Percentiles rank a stretch among this genome's conserved stretches.
Conservation (phyloP, 768 basidiomycete genomes). For the Pleurotus tuoliensis region DNA sequence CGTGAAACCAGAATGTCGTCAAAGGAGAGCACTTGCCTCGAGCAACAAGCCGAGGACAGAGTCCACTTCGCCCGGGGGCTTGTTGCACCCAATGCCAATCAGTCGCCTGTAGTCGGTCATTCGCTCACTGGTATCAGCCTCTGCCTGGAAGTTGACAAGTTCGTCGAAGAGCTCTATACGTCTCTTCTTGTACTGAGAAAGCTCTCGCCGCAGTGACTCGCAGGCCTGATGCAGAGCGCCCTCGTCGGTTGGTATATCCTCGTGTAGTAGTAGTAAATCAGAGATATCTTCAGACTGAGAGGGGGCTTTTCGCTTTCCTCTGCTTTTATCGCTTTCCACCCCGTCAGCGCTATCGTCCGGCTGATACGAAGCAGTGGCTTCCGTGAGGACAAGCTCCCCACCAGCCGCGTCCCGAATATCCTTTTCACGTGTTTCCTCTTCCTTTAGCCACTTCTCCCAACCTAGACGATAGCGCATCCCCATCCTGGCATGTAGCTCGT, state of each 20-base stretch:
- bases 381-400: conserved; percentile 49
- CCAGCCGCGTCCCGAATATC: conserved; percentile 58
- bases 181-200: conserved; percentile 61
- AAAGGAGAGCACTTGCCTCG: conserved; percentile 49
- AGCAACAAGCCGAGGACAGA: conserved; percentile 79
- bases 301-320: conserved; percentile 51
- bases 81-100: conserved; percentile 88
- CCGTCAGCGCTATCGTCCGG: conserved; percentile 34
- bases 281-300: conserved; percentile 53
- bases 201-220: conserved; percentile 58
- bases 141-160: conserved; percentile 78
- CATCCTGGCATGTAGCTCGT: conserved; percentile 70
- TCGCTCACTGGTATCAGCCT: conserved; percentile 84
- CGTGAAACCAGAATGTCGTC: neutral
- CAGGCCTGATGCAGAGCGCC: conserved; percentile 52
- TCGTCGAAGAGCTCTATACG: conserved; percentile 72
- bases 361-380: conserved; percentile 39
- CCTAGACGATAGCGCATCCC: conserved; percentile 78
- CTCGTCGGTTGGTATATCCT: conserved; percentile 53
- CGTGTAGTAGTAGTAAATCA: conserved; percentile 59
- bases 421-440: conserved; percentile 77
- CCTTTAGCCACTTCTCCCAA: conserved; percentile 91
- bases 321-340: conserved; percentile 40
- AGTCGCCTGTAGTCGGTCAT: conserved; percentile 88
- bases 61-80: conserved; percentile 85